phyloP scores from a whole-genome alignment of 345 rosid genomes.

The Dovyalis caffra region DNA sequence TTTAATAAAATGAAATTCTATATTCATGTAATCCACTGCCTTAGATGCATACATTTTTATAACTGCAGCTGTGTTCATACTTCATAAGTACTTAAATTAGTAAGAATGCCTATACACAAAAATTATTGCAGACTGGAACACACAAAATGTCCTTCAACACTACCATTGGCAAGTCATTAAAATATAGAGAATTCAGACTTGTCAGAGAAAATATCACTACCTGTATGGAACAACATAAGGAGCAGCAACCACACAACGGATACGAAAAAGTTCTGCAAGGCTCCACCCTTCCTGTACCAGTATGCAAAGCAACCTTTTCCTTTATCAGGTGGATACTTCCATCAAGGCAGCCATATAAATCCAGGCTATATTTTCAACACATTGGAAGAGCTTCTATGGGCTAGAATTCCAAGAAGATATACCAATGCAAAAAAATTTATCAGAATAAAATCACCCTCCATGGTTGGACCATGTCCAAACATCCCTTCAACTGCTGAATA shows the following conservation, averaged over 20 bases:
- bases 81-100: too few species aligned
- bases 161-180: background rate
- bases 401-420: constrained; percentile 11
- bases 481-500: constrained; percentile 45
- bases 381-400: background rate
- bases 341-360: background rate
- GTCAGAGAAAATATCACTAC: constrained; percentile 36
- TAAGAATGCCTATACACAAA: too few species aligned
- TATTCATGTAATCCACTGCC: background rate
- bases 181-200: background rate
- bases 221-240: constrained; percentile 95
- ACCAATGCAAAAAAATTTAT: constrained; percentile 92
- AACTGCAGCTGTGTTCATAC: background rate
- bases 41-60: background rate
- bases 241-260: constrained; percentile 74
- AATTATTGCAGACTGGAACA: background rate
- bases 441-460: constrained; percentile 65
- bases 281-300: constrained; percentile 86
- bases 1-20: too few species aligned
- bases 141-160: background rate
- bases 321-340: background rate
- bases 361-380: constrained; percentile 2
- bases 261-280: constrained; percentile 75
- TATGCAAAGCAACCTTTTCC: constrained; percentile 8
- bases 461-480: constrained; percentile 46